Conservation (phyloP, 2,329 filamentous ascomycete genomes). For the Exophiala xenobiotica region DNA sequence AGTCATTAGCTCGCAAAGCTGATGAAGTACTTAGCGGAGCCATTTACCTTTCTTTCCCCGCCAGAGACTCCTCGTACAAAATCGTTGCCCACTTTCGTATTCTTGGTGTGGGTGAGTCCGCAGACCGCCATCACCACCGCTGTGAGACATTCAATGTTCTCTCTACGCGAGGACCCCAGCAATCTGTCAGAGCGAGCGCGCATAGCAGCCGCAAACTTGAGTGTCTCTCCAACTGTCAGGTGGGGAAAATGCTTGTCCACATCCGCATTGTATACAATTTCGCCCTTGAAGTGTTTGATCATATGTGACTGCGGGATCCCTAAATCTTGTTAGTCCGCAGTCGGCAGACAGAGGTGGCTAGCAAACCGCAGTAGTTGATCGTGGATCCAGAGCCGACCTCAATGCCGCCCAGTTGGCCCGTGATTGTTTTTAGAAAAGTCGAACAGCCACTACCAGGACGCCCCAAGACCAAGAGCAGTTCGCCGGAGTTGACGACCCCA, state of each 20-base stretch:
- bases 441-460: constrained; percentile 67
- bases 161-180: constrained; percentile 65
- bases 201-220: constrained; percentile 52
- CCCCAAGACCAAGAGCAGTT: constrained; percentile 57
- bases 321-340: no score
- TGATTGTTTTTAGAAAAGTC: constrained; percentile 78
- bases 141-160: constrained; percentile 74
- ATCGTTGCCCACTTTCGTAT: constrained; percentile 68
- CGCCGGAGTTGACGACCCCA: no score
- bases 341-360: no score
- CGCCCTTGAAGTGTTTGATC: constrained; percentile 47
- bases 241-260: constrained; percentile 54
- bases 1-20: no score
- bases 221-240: constrained; percentile 52
- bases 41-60: constrained; percentile 67
- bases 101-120: constrained; percentile 81
- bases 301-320: constrained; percentile 52
- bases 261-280: constrained; percentile 58
- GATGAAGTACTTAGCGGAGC: no score
- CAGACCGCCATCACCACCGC: constrained; percentile 83
- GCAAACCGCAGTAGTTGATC: constrained; percentile 68
- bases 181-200: constrained; percentile 34
- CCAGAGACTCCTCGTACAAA: constrained; percentile 68
- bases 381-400: constrained; percentile 67
- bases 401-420: constrained; percentile 78